Evolutionary conservation across 1,284 basidiomycete species (phyloP), one percentile per base, ranked within the genome.

Genomic region (Pisolithus thermaeus): DNA sequence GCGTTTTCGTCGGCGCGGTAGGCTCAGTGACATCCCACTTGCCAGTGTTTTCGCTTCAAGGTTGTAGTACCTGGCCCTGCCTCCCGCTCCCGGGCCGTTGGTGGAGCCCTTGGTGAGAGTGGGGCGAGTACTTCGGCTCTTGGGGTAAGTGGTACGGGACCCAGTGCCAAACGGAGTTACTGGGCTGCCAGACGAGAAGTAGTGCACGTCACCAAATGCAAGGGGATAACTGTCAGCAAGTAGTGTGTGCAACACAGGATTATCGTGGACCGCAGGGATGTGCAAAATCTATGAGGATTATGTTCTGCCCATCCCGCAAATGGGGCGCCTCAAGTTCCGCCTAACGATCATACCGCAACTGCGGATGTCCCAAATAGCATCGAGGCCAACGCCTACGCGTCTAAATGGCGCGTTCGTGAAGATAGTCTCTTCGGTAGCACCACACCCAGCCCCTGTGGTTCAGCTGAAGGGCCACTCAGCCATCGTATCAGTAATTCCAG

Each of bases 1-100:
- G 1, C 66, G 55, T 80, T 80, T 70, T 82, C 79, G 60, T 82
- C 83, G 18, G 1, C 18, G 18, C 83, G 1, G 72, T 65, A 7
- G 80, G 73, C 55, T 86, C 87, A 9, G 75, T 62, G 3, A 90
- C 79, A 65, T 97, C 94, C 93, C 94, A 97, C 50, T 92, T 76
- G 48, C 91, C 18, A 20, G 18, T 20, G 81, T 70, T 93, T 92
- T 49, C 89, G 81, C 64, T 86, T 20, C 18, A 20, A 20, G 18
- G 1, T 92, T 11, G 79, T 75, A 46, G 79, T 75, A 46, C 80
- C 76, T 41, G 79, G 42, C n/a, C 47, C 52, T 25, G 51, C 55
- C 23, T 69, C 67, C 23, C 64, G 59, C n/a, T 65, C 64, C 46
- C 64, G 63, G 6, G 66, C 64, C 44, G 18, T 20, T 20, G 1